phyloP scores from a whole-genome alignment of 2,329 filamentous ascomycete genomes.

The Colletotrichum incanum region DNA sequence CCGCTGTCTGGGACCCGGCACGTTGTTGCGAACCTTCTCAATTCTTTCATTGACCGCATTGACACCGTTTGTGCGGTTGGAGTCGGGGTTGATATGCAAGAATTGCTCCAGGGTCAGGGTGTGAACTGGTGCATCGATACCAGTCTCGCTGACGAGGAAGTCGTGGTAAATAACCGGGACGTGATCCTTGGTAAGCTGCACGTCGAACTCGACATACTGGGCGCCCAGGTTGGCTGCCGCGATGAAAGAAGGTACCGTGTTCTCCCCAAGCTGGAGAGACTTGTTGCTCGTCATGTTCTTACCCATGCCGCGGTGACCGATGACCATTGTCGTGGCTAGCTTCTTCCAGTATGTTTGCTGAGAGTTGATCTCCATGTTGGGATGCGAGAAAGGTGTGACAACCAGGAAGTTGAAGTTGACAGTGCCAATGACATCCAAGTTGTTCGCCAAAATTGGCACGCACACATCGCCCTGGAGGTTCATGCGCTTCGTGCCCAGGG shows the following conservation, averaged over 20 bases:
- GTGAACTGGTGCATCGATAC: conserved; percentile 96
- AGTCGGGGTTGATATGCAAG: conserved; percentile 82
- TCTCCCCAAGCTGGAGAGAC: conserved; percentile 95
- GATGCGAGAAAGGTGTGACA: conserved; percentile 94
- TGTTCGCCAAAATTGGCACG: conserved; percentile 89
- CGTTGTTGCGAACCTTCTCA: conserved; percentile 51
- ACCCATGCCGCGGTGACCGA: conserved; percentile 82
- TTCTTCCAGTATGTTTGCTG: conserved; percentile 98
- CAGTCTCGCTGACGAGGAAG: conserved; percentile 97
- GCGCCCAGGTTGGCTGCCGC: conserved; percentile 94
- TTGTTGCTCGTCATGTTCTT: conserved; percentile 90
- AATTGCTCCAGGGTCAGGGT: conserved; percentile 97
- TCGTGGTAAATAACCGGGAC: conserved; percentile 99
- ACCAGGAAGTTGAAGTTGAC: conserved; percentile 98
- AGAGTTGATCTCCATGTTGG: conserved; percentile 92
- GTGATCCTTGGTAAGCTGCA: conserved; percentile 98
- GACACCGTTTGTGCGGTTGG: conserved; percentile 42
- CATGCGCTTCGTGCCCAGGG: conserved; percentile 88
- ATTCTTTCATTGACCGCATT: conserved; percentile 49
- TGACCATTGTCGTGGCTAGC: conserved; percentile 87
- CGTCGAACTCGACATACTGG: conserved; percentile 84
- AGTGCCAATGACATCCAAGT: conserved; percentile 90
- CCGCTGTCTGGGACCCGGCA: conserved; percentile 57
- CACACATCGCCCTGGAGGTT: conserved; percentile 93
- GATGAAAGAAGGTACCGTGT: conserved; percentile 96